Percentiles rank a stretch among this genome's conserved stretches.
phyloP scores from a whole-genome alignment of 164 flowering plant genomes.

The Stephania cephalantha region DNA sequence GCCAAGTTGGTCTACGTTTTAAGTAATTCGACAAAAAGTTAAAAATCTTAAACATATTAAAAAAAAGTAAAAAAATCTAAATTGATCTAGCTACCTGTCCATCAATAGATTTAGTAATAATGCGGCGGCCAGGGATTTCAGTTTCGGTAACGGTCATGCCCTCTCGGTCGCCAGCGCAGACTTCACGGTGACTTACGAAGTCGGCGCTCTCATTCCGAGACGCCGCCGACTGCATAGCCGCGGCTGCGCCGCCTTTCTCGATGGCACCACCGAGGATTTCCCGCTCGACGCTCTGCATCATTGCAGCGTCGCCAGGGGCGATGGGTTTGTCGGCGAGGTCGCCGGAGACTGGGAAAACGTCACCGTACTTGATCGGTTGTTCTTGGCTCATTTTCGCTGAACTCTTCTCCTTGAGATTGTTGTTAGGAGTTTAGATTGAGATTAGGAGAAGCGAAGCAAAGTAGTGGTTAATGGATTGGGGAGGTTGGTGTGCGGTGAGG shows the following conservation, averaged over 20 bases:
- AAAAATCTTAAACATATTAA: too few species aligned
- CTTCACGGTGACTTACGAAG: slow-evolving; percentile 22
- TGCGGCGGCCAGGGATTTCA: slow-evolving; percentile 10
- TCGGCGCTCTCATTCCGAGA: slow-evolving; percentile 36
- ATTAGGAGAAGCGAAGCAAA: too few species aligned
- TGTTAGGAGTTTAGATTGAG: too few species aligned
- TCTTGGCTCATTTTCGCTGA: slow-evolving; percentile 23
- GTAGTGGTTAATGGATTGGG: too few species aligned
- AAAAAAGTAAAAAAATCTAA: background rate
- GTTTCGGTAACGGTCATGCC: slow-evolving; percentile 11
- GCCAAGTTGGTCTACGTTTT: too few species aligned
- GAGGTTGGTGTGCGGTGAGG: too few species aligned
- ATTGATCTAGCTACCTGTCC: slow-evolving; percentile 1
- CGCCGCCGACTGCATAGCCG: slow-evolving; percentile 55
- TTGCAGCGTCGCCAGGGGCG: slow-evolving; percentile 42
- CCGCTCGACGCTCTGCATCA: slow-evolving; percentile 48
- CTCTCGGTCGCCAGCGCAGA: slow-evolving; percentile 10
- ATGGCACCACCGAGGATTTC: slow-evolving; percentile 40
- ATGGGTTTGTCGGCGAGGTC: slow-evolving; percentile 31
- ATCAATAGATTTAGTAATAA: slow-evolving; percentile 6
- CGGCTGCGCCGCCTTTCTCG: slow-evolving; percentile 42
- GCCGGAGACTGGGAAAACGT: slow-evolving; percentile 44
- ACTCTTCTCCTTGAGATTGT: too few species aligned
- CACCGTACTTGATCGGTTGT: slow-evolving; percentile 48
- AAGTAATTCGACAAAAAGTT: too few species aligned